Conservation (phyloP, 2,329 filamentous ascomycete species). For the Colletotrichum graminicola region DNA sequence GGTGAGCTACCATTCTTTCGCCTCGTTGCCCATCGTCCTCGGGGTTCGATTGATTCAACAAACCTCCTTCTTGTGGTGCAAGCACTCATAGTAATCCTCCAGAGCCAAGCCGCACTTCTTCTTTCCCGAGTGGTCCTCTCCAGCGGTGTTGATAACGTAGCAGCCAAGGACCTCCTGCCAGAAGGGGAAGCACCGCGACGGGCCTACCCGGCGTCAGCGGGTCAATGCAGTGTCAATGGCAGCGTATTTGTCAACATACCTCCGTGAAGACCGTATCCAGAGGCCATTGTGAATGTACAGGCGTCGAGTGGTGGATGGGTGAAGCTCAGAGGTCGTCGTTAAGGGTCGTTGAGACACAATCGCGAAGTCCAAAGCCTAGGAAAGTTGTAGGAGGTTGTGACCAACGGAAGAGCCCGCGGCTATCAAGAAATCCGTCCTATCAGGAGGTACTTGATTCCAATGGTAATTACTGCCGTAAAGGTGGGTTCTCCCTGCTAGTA, state of each 20-base stretch:
- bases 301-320: slow-evolving; percentile 47
- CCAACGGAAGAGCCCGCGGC: slow-evolving; percentile 31
- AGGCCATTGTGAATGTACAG: slow-evolving; percentile 71
- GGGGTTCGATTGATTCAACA: slow-evolving; percentile 49
- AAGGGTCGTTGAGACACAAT: slow-evolving; percentile 15
- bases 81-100: slow-evolving; percentile 98
- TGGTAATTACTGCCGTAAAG: not conserved
- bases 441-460: slow-evolving; percentile 33
- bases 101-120: slow-evolving; percentile 87
- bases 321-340: slow-evolving; percentile 36
- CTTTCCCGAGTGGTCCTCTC: slow-evolving; percentile 83
- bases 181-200: slow-evolving; percentile 94
- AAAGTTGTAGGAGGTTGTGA: slow-evolving; percentile 8
- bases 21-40: not conserved
- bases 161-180: slow-evolving; percentile 99
- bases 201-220: slow-evolving; percentile 57
- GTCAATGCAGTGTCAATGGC: slow-evolving; percentile 44
- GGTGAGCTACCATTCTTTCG: slow-evolving; percentile 22
- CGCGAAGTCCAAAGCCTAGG: slow-evolving; percentile 24
- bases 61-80: slow-evolving; percentile 99
- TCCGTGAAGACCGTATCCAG: slow-evolving; percentile 84
- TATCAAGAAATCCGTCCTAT: slow-evolving; percentile 30
- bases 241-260: slow-evolving; percentile 61
- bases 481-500: slow-evolving; percentile 24
- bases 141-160: slow-evolving; percentile 92